These are phyloP conservation scores for Apophysomyces trapeziformis DNA, from an alignment of 371 early-diverging fungal genomes.

Conservation along the genomic window DNA sequence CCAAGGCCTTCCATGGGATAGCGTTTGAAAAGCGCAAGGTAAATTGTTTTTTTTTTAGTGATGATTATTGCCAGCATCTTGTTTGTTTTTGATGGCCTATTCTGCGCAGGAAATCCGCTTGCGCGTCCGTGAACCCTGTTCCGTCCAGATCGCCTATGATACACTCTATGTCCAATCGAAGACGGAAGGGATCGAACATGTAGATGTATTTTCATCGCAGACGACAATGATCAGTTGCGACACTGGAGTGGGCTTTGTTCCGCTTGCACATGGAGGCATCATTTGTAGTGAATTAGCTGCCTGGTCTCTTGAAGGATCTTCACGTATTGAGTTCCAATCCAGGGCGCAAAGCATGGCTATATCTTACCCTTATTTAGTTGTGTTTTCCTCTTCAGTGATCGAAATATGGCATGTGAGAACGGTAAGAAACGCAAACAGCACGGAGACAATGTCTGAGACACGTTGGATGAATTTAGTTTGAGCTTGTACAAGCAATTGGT, in stretches of 20 bases:
- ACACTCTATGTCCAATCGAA: slow-evolving; percentile 17
- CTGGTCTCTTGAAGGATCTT: slow-evolving; percentile 9
- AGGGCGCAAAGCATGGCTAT: slow-evolving; percentile 21
- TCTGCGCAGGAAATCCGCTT: slow-evolving; percentile 15
- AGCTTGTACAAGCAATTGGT: slow-evolving; percentile 23
- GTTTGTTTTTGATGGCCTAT: background rate
- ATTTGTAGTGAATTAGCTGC: slow-evolving; percentile 12
- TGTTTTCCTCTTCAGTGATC: slow-evolving; percentile 35
- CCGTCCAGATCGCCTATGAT: slow-evolving; percentile 17
- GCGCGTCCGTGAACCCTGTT: slow-evolving; percentile 9
- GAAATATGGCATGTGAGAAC: slow-evolving; percentile 44
- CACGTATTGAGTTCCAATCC: slow-evolving; percentile 33
- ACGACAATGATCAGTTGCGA: background rate
- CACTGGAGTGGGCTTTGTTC: slow-evolving; percentile 14
- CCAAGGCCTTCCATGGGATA: background rate
- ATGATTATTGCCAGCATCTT: no score
- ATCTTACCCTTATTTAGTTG: slow-evolving; percentile 39
- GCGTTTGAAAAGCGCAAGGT: slow-evolving; percentile 14
- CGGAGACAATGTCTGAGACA: background rate
- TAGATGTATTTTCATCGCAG: slow-evolving; percentile 9
- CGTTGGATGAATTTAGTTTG: slow-evolving; percentile 1
- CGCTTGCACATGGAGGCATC: slow-evolving; percentile 13
- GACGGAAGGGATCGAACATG: slow-evolving; percentile 14
- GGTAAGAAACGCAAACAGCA: slow-evolving; percentile 24
- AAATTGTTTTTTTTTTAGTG: background rate